phyloP scores from a whole-genome alignment of 1,284 basidiomycete genomes.

The Polyporus tsugae region DNA sequence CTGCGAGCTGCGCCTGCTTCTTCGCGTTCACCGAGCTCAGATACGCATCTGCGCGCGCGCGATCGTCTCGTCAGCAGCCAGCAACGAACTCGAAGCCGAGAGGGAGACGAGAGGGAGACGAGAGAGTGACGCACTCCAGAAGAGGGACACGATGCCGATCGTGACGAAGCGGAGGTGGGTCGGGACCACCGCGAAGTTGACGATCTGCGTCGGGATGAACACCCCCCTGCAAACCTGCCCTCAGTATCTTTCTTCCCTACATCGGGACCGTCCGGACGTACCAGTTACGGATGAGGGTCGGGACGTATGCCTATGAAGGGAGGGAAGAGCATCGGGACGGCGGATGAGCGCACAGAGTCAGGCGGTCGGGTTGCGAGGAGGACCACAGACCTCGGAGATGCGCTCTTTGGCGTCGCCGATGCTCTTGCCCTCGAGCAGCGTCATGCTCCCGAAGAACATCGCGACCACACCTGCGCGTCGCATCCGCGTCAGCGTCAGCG shows the following conservation, averaged over 20 bases:
- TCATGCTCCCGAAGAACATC: constrained; percentile 81
- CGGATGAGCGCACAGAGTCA: neutral
- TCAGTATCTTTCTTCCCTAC: neutral
- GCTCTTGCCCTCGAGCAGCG: constrained; percentile 74
- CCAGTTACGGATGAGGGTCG: constrained; percentile 81
- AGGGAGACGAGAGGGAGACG: constrained; percentile 7
- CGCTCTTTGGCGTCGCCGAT: constrained; percentile 61
- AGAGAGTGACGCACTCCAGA: constrained; percentile 75
- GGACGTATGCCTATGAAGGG: constrained; percentile 62
- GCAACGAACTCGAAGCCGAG: neutral
- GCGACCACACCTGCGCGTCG: constrained; percentile 62
- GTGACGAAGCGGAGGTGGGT: constrained; percentile 82
- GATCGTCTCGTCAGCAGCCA: constrained; percentile 26
- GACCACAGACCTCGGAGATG: constrained; percentile 57
- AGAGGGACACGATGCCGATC: constrained; percentile 81
- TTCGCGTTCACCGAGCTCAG: constrained; percentile 54
- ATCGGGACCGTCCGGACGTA: constrained; percentile 39
- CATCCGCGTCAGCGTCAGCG: constrained; percentile 7
- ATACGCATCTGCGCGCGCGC: constrained; percentile 50
- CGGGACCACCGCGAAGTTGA: constrained; percentile 86
- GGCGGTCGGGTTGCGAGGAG: neutral
- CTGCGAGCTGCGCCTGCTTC: constrained; percentile 22
- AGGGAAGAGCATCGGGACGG: neutral
- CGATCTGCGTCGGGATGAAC: constrained; percentile 81
- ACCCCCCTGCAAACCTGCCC: constrained; percentile 59